Base-by-base conservation (phyloP, 441 rosid species). In the California macrophylla region DNA sequence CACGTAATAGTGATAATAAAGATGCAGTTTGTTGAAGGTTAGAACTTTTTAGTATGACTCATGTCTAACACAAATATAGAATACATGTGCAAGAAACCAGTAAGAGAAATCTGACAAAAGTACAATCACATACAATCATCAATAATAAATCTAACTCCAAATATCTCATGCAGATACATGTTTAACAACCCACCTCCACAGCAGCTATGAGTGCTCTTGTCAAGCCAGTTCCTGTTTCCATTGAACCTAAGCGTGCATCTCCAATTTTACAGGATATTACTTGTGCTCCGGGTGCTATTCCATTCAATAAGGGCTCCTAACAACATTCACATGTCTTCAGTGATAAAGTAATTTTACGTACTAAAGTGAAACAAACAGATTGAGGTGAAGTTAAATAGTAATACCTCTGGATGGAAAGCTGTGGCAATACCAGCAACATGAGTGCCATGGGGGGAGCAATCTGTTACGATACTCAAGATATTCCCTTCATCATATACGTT, bases 161-260 rank as follows among this genome's bases (percentile, higher is more conserved):
- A 47, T 29, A 62, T 64, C 54, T 10, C 28, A 66, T 15, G 34
- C 6, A 28, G 61, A 69, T 10, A 45, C 34, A 70, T 36, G 67
- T 68, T 74, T 58, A 32, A 67, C 52, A 6, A 66, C 82, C 66
- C 70, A 92, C 99, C 96, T 94, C 98, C 66, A 94, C 92, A 69
- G 90, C 93, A 73, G 97, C 94, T 80, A 92, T 92, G 67, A 94
- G 64, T 68, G 99, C 97, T 75, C 97, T 84, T n/a, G 86, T 84
- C 84, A 94, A 89, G 72, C 98, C 98, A 75, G 98, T 92, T 78
- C 97, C 98, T 18, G 99, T 94, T 84, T 90, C 98, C 97, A 92
- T 92, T 67, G 97, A 94, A 67, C 90, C 99, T 77, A 94, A 79
- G 74, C 97, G 94, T 0, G 96, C 78, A 76, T 90, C 99, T 69